phyloP scores from a whole-genome alignment of 495 filamentous ascomycete genomes.

The Usnea hakonensis region DNA sequence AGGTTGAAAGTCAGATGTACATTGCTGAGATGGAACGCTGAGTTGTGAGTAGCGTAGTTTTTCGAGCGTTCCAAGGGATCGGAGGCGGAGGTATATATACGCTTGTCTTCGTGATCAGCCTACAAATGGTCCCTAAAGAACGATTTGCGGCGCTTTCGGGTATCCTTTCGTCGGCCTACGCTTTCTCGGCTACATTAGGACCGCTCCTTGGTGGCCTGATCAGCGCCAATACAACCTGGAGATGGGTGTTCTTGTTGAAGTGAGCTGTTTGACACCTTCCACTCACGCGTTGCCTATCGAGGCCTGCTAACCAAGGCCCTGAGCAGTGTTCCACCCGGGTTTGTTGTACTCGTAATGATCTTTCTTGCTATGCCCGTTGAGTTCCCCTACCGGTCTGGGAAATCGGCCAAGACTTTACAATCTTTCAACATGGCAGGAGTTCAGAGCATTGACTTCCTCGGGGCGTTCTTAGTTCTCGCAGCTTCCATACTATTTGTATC shows the following conservation, averaged over 20 bases:
- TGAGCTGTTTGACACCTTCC: conserved; percentile 31
- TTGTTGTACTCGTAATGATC: conserved; percentile 32
- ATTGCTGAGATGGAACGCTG: neutral
- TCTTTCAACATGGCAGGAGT: conserved; percentile 1
- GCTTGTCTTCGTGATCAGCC: conserved; percentile 39
- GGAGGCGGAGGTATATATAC: conserved; percentile 48
- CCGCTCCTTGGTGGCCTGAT: conserved; percentile 40
- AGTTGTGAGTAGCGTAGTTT: conserved; percentile 37
- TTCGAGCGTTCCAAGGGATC: conserved; percentile 53
- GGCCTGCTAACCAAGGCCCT: neutral
- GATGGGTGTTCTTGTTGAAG: conserved; percentile 30
- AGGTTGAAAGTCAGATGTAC: conserved; percentile 13
- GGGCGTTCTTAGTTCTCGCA: conserved; percentile 40
- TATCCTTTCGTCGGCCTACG: conserved; percentile 33
- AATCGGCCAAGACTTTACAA: neutral
- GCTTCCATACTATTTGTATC: conserved; percentile 47
- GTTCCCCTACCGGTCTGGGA: conserved; percentile 7
- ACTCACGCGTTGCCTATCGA: conserved; percentile 26
- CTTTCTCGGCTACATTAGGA: conserved; percentile 26
- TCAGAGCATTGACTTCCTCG: conserved; percentile 40
- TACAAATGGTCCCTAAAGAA: conserved; percentile 43
- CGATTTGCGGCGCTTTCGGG: conserved; percentile 39
- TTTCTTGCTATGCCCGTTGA: conserved; percentile 28
- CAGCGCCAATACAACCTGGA: conserved; percentile 33
- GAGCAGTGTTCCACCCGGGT: neutral